Percentiles rank a stretch among this genome's conserved stretches.
These are phyloP conservation scores for Waltergamsia citrina DNA, from an alignment of 2,329 filamentous ascomycete genomes.

Conservation along the genomic window DNA sequence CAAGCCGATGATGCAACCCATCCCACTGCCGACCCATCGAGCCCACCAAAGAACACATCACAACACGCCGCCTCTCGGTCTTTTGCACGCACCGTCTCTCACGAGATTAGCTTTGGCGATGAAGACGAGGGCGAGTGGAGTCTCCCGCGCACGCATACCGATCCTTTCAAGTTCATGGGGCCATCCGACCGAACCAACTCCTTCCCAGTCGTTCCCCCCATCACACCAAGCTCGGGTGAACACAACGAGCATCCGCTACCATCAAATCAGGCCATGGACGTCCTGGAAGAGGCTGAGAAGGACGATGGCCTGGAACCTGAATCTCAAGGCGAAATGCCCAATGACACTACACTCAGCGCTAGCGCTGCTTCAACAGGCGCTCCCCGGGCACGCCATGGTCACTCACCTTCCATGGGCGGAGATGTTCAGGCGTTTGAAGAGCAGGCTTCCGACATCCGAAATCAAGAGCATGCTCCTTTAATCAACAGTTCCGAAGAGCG, in stretches of 20 bases:
- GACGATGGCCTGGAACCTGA: constrained; percentile 12
- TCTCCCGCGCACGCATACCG: constrained; percentile 38
- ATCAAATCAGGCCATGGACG: constrained; percentile 41
- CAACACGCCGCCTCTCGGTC: constrained; percentile 54
- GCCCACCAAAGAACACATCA: constrained; percentile 8
- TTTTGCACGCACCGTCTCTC: constrained; percentile 54
- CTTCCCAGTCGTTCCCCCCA: constrained; percentile 46
- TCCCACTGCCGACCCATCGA: not conserved
- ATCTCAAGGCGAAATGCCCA: no score
- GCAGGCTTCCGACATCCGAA: constrained; percentile 46
- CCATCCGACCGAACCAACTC: constrained; percentile 51
- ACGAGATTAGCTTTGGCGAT: constrained; percentile 49
- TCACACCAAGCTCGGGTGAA: constrained; percentile 15
- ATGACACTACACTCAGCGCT: not conserved
- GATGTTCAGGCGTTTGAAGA: constrained; percentile 29
- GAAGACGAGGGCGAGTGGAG: constrained; percentile 53
- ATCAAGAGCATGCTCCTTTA: constrained; percentile 61
- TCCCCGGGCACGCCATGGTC: constrained; percentile 4
- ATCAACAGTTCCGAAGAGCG: constrained; percentile 28
- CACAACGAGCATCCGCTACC: constrained; percentile 28
- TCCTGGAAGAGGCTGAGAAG: constrained; percentile 42
- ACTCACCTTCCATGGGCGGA: constrained; percentile 30
- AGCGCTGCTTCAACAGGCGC: not conserved
- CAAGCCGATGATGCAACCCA: not conserved
- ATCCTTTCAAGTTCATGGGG: constrained; percentile 52